A percentile compares a stretch with the other conserved stretches of the same genome.
These are phyloP conservation scores for Phytophthora sojae DNA, from an alignment of 352 stramenopile genomes.

Conservation along the genomic window DNA sequence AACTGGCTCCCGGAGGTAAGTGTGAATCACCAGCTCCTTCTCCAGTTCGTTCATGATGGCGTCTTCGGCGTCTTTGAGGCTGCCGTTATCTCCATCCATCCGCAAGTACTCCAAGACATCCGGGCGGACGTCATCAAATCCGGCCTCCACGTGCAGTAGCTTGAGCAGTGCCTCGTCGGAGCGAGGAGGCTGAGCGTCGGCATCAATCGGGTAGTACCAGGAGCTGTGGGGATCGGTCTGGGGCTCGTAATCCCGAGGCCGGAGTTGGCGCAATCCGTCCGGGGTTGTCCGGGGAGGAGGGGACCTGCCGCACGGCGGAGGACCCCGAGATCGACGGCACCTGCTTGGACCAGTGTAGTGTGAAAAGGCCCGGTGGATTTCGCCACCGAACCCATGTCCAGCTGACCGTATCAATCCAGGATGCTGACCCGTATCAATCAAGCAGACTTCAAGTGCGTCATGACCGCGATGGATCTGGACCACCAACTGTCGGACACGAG, in stretches of 20 bases:
- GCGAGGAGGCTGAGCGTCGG: background rate
- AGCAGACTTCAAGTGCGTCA: no score
- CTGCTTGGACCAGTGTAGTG: no score
- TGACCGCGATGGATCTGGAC: no score
- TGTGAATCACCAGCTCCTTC: background rate
- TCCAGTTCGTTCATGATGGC: background rate
- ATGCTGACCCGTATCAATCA: no score
- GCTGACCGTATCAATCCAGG: no score
- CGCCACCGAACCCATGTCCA: no score
- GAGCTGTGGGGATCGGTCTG: background rate
- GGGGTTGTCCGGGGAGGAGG: background rate
- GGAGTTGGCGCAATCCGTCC: background rate
- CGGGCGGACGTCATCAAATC: background rate
- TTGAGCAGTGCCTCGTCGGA: background rate
- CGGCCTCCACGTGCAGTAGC: background rate
- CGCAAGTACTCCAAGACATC: background rate
- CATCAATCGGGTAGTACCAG: background rate
- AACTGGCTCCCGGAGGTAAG: background rate
- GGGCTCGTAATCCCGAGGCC: background rate
- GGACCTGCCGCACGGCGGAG: no score
- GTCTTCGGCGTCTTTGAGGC: background rate
- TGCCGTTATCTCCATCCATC: background rate
- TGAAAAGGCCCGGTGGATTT: no score
- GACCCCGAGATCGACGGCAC: no score
- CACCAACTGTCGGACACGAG: no score